phyloP scores from a whole-genome alignment of 192 early-diverging fungal genomes.

The Kickxella alabastrina region DNA sequence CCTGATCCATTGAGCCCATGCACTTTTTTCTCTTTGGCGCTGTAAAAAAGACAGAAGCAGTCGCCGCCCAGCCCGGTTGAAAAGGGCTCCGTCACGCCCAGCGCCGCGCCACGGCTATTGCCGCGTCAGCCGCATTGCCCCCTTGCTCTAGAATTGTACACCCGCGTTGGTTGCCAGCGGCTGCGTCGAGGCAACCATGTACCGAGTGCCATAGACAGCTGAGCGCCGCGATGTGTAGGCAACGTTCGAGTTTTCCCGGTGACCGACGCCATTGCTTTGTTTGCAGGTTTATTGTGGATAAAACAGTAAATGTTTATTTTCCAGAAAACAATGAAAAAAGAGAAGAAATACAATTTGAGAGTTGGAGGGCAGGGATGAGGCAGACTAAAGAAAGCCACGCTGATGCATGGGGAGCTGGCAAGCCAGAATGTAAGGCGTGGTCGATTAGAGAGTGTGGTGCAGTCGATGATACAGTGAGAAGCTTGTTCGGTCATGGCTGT shows the following conservation, averaged over 20 bases:
- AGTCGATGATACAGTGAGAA: too few species aligned
- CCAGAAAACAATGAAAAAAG: too few species aligned
- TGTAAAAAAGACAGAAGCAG: slow-evolving; percentile 74
- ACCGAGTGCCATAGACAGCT: slow-evolving; percentile 55
- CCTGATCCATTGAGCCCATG: slow-evolving; percentile 62
- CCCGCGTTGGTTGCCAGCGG: slow-evolving; percentile 69
- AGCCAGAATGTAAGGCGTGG: too few species aligned
- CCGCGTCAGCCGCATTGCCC: slow-evolving; percentile 78
- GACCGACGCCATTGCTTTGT: too few species aligned
- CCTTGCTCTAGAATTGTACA: slow-evolving; percentile 59
- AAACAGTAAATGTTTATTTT: too few species aligned
- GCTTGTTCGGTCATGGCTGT: too few species aligned
- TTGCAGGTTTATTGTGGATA: too few species aligned
- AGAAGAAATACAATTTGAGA: too few species aligned
- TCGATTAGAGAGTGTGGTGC: too few species aligned
- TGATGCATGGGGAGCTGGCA: too few species aligned
- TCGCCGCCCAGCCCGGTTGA: slow-evolving; percentile 80
- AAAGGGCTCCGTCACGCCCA: slow-evolving; percentile 67
- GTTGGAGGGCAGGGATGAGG: too few species aligned
- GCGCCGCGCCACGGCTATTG: slow-evolving; percentile 65
- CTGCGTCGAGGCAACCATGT: slow-evolving; percentile 66
- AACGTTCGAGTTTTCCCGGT: slow-evolving; percentile 15
- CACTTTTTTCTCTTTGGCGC: slow-evolving; percentile 55
- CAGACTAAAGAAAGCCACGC: too few species aligned
- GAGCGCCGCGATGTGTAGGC: slow-evolving; percentile 50